Percentiles rank a stretch among this genome's conserved stretches.
Conservation (phyloP, 2,329 filamentous ascomycete genomes). For the Penicillium occitanis region DNA sequence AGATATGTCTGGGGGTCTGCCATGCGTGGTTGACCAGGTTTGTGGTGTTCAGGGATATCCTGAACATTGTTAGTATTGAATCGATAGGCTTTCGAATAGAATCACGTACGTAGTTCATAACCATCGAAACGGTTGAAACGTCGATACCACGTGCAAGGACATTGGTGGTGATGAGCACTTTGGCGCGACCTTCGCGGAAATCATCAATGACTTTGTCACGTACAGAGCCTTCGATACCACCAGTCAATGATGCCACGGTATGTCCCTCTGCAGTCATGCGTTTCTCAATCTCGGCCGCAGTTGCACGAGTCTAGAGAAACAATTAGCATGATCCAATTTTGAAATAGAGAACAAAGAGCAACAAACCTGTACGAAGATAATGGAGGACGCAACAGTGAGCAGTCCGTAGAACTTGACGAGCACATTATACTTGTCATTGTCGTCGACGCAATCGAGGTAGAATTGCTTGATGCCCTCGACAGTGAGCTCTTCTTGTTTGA, state of each 20-base stretch:
- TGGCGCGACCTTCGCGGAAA: conserved; percentile 82
- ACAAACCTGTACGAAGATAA: conserved; percentile 90
- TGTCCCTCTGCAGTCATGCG: conserved; percentile 88
- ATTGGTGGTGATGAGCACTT: conserved; percentile 97
- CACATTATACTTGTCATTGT: conserved; percentile 80
- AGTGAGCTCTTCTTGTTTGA: conserved; percentile 87
- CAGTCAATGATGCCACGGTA: conserved; percentile 85
- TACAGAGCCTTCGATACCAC: conserved; percentile 77
- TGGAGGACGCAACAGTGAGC: conserved; percentile 94
- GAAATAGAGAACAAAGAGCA: not conserved
- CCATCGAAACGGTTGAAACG: conserved; percentile 87
- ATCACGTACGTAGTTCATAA: conserved; percentile 80
- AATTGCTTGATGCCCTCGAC: conserved; percentile 97
- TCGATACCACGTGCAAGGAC: conserved; percentile 95
- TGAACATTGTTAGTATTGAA: conserved; percentile 22
- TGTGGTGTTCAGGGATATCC: conserved; percentile 68
- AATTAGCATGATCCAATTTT: conserved; percentile 25
- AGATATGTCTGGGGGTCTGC: conserved; percentile 95
- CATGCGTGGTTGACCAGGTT: conserved; percentile 56
- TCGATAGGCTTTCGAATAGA: not conserved
- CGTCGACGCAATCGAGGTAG: conserved; percentile 86
- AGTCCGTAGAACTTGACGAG: conserved; percentile 92
- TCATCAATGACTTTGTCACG: conserved; percentile 81
- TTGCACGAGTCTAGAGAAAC: conserved; percentile 69
- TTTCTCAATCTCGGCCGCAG: conserved; percentile 78